Conservation (phyloP, 805 yeast genomes). For the Candida pseudoglaebosa region DNA sequence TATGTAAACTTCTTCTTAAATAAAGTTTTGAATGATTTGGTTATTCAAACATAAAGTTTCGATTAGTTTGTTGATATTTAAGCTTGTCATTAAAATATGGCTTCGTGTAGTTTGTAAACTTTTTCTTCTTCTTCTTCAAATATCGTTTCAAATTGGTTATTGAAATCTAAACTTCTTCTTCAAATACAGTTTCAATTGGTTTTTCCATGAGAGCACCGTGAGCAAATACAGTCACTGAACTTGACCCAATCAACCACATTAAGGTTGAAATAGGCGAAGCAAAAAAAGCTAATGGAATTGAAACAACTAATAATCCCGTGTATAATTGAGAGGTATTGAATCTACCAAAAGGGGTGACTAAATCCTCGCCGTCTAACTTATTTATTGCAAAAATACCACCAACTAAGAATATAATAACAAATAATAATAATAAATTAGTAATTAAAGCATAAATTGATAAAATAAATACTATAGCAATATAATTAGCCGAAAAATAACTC, state of each 20-base stretch:
- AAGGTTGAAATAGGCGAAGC: slow-evolving; percentile 88
- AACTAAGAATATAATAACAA: slow-evolving; percentile 69
- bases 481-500: slow-evolving; percentile 84
- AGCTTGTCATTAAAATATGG: too few relatives aligned
- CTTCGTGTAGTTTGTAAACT: too few relatives aligned
- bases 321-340: slow-evolving; percentile 78
- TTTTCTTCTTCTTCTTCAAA: too few relatives aligned
- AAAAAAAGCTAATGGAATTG: slow-evolving; percentile 76
- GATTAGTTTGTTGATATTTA: too few relatives aligned
- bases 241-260: slow-evolving; percentile 89
- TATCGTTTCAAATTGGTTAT: too few relatives aligned
- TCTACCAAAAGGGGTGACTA: slow-evolving; percentile 68
- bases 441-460: slow-evolving; percentile 81
- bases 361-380: slow-evolving; percentile 76
- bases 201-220: slow-evolving; percentile 93
- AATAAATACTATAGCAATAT: slow-evolving; percentile 65
- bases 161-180: slow-evolving; percentile 56
- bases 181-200: slow-evolving; percentile 92
- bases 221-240: slow-evolving; percentile 69
- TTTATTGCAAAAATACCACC: slow-evolving; percentile 78
- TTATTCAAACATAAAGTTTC: too few relatives aligned
- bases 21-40: too few relatives aligned
- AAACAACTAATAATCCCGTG: slow-evolving; percentile 72
- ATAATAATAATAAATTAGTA: slow-evolving; percentile 78
- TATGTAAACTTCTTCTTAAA: too few relatives aligned